Percentiles rank a stretch among this genome's conserved stretches.
Conservation (phyloP, 169 alveolate genomes). For the Theileria parva region DNA sequence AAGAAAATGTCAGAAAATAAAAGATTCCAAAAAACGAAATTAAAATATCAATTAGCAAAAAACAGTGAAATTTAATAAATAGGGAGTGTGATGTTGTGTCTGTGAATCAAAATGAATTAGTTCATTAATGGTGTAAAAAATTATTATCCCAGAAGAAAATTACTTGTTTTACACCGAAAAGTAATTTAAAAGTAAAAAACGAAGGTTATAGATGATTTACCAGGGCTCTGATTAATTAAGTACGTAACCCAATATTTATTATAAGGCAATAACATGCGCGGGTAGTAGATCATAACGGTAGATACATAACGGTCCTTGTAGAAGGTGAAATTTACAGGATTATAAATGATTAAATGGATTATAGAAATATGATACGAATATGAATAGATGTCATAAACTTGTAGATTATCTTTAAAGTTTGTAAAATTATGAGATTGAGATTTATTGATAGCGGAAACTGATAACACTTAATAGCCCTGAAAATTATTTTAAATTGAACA, state of each 20-base stretch:
- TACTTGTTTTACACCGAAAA: not conserved
- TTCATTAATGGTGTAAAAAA: not conserved
- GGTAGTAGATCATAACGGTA: slow-evolving; percentile 17
- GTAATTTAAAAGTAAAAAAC: no score
- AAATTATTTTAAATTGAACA: slow-evolving; percentile 11
- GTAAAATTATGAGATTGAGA: slow-evolving; percentile 5
- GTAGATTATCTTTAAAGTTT: slow-evolving; percentile 10
- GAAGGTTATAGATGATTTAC: not conserved
- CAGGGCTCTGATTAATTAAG: not conserved
- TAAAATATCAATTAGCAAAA: not conserved
- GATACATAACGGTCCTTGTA: slow-evolving; percentile 18
- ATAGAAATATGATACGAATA: slow-evolving; percentile 11
- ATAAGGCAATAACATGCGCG: slow-evolving; percentile 29
- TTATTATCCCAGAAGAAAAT: not conserved
- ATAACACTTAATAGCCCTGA: not conserved
- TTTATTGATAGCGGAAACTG: not conserved
- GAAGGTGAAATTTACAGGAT: slow-evolving; percentile 12
- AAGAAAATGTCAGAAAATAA: not conserved
- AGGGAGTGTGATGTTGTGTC: slow-evolving; percentile 12
- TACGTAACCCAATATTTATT: slow-evolving; percentile 14
- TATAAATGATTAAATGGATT: not conserved
- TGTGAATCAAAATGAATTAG: not conserved
- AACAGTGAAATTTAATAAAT: not conserved
- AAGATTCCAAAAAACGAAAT: slow-evolving; percentile 1
- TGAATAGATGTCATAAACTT: slow-evolving; percentile 4